Base-by-base conservation (phyloP, 306 rosid species). In the Oemleria cerasiformis region DNA sequence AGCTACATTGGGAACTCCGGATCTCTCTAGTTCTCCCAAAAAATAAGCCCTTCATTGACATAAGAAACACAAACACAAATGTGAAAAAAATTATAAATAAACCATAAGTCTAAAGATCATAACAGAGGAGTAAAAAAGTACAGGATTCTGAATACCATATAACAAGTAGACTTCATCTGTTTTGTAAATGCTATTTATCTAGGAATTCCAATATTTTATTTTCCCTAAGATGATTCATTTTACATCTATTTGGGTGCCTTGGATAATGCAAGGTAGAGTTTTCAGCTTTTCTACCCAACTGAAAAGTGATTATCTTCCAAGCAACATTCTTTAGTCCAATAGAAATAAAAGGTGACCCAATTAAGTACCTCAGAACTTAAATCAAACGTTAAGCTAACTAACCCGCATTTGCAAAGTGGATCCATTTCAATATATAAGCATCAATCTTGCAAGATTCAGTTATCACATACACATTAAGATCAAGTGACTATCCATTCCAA, bases 1-100 rank as follows among this genome's bases (percentile, higher is more conserved):
- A 89, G 70, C 80, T 81, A 75, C 95, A 95, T 74, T 84, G 97
- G 1, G 91, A 85, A 77, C 86, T 91, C 77, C 75, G 78, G 34
- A 83, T 78, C 71, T 85, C 88, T 71, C 74, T 57, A 49, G 80
- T 81, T 63, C 73, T 82, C 62, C 84, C 85, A 67, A 71, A 63
- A 74, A 86, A 86, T 38, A 89, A 83, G 69, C 90, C 91, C 96
- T 91, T 82, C 12, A 73, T 47, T 65, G 55, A 59, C 80, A 68
- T 9, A 64, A 53, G 36, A 30, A 68, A 74, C n/a, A n/a, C 13
- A 21, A 15, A 58, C 50, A 8, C 42, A 25, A 79, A 30, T 6
- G 9, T 5, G 8, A 68, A 43, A 41, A 59, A 4, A 39, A 4
- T 17, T 20, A 11, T 7, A 51, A 64, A 23, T 58, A 34, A 59